Percentiles rank a stretch among this genome's conserved stretches.
Evolutionary conservation across 2,329 filamentous ascomycete species (phyloP).

Genomic region (Tolypocladium paradoxum): DNA sequence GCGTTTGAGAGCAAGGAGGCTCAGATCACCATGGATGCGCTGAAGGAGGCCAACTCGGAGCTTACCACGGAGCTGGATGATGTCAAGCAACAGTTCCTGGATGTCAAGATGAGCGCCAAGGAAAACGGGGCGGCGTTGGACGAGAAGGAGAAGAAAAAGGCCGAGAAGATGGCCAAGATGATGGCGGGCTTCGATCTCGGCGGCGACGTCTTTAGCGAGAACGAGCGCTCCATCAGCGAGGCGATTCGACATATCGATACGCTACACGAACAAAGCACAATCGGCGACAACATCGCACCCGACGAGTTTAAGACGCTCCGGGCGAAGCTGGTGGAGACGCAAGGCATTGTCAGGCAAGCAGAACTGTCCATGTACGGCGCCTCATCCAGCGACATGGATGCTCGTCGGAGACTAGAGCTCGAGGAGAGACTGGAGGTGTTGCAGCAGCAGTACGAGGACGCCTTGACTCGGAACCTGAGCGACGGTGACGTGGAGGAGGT

Average conservation of each 20-base stretch:
- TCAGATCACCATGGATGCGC: slow-evolving; percentile 90
- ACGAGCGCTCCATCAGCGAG: slow-evolving; percentile 74
- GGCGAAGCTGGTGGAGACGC: slow-evolving; percentile 73
- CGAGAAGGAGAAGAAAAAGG: slow-evolving; percentile 98
- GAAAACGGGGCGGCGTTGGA: slow-evolving; percentile 83
- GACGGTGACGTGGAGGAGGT: slow-evolving; percentile 76
- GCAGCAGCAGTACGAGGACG: slow-evolving; percentile 73
- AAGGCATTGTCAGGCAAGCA: slow-evolving; percentile 85
- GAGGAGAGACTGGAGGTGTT: slow-evolving; percentile 64
- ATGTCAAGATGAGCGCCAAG: slow-evolving; percentile 93
- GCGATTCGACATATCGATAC: slow-evolving; percentile 76
- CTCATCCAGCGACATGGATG: slow-evolving; percentile 51
- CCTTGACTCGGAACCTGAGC: slow-evolving; percentile 68
- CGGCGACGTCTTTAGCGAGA: slow-evolving; percentile 85
- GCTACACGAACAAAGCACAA: slow-evolving; percentile 63
- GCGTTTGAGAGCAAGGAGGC: slow-evolving; percentile 95
- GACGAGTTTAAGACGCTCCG: slow-evolving; percentile 72
- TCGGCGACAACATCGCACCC: slow-evolving; percentile 68
- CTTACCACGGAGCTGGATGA: slow-evolving; percentile 88
- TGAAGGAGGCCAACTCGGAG: slow-evolving; percentile 93
- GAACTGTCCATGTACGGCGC: slow-evolving; percentile 73
- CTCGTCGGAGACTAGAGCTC: slow-evolving; percentile 62
- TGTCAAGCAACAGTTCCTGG: slow-evolving; percentile 88
- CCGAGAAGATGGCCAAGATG: slow-evolving; percentile 99
- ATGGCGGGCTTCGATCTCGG: slow-evolving; percentile 97